A percentile compares a stretch with the other conserved stretches of the same genome.
These are phyloP conservation scores for Epichloe typhina DNA, from an alignment of 2,329 filamentous ascomycete species.

Conservation along the genomic window DNA sequence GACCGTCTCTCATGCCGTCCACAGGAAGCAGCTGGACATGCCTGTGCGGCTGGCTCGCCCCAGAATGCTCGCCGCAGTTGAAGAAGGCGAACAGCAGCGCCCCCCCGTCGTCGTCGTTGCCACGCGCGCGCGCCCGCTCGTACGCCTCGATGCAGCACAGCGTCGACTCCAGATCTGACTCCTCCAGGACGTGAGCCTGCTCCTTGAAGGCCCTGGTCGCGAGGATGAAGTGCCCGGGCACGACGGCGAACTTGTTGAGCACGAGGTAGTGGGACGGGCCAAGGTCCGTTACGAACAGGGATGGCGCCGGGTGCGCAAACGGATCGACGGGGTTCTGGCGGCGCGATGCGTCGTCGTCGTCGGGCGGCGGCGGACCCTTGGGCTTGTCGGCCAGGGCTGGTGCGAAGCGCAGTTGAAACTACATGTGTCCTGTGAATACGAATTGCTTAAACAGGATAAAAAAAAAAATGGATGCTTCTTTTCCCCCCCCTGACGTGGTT, in stretches of 20 bases:
- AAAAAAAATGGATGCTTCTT: not conserved
- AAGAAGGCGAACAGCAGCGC: slow-evolving; percentile 51
- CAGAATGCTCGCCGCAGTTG: slow-evolving; percentile 56
- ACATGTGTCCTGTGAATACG: not conserved
- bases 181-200: slow-evolving; percentile 52
- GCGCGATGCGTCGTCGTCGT: slow-evolving; percentile 13
- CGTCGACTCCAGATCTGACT: slow-evolving; percentile 45
- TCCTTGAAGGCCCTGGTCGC: slow-evolving; percentile 48
- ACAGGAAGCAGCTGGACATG: slow-evolving; percentile 62
- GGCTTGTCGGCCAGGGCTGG: slow-evolving; percentile 57
- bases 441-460: not conserved
- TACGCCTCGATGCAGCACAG: slow-evolving; percentile 50
- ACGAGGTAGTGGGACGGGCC: slow-evolving; percentile 48
- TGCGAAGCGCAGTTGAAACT: slow-evolving; percentile 65
- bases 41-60: slow-evolving; percentile 58
- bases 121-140: slow-evolving; percentile 10
- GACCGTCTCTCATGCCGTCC: slow-evolving; percentile 44
- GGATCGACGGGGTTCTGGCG: slow-evolving; percentile 40
- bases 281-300: slow-evolving; percentile 39
- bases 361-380: slow-evolving; percentile 19
- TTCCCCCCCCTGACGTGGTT: not conserved
- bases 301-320: slow-evolving; percentile 45
- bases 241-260: slow-evolving; percentile 63
- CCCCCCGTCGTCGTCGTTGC: slow-evolving; percentile 13
- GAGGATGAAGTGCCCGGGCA: slow-evolving; percentile 59